Evolutionary conservation across 345 rosid genomes (phyloP).

Genomic region (Syzygium oleosum): DNA sequence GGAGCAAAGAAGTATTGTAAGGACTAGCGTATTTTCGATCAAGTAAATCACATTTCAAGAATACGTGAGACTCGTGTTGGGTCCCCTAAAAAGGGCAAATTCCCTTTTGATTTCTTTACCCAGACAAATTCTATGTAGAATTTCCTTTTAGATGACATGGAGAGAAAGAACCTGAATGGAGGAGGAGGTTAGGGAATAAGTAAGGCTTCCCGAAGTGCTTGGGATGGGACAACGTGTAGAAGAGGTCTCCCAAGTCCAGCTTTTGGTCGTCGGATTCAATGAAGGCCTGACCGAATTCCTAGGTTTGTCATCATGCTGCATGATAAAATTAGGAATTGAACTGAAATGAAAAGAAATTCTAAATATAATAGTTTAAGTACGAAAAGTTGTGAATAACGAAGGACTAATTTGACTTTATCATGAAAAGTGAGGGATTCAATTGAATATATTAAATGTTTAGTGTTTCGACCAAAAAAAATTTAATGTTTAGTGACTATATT

Average conservation of each 20-base stretch:
- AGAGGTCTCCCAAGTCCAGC: conserved; percentile 4
- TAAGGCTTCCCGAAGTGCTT: background rate
- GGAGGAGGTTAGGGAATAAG: too few species aligned
- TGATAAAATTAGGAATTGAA: background rate
- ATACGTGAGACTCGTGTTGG: too few species aligned
- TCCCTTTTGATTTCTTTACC: background rate
- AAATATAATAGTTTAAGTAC: background rate
- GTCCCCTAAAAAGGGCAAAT: too few species aligned
- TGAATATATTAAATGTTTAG: too few species aligned
- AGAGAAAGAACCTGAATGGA: too few species aligned
- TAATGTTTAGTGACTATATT: too few species aligned
- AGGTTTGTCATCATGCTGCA: background rate
- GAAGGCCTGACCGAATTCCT: background rate
- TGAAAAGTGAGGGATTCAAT: too few species aligned
- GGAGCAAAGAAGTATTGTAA: background rate
- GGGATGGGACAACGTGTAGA: background rate
- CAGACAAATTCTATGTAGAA: background rate
- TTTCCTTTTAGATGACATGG: background rate
- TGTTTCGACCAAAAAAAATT: too few species aligned
- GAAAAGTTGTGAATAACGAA: background rate
- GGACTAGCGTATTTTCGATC: background rate
- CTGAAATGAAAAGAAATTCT: background rate
- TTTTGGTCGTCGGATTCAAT: conserved; percentile 8
- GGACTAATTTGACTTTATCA: too few species aligned
- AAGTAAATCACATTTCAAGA: too few species aligned